Base-by-base conservation (phyloP, 2,329 filamentous ascomycete species). In the Neonectria punicea region DNA sequence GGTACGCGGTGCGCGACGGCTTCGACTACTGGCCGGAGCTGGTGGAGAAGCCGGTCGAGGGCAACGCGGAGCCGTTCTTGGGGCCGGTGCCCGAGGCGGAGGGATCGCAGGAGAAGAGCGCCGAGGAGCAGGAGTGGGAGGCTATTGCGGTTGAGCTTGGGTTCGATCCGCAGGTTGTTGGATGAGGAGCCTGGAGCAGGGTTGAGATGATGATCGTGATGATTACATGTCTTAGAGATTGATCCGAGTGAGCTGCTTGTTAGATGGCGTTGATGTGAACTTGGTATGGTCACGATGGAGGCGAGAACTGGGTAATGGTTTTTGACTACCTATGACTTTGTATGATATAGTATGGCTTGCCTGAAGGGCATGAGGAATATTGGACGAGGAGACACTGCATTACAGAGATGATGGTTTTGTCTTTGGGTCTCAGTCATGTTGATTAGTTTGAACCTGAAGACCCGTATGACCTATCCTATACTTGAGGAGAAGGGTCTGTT, bases 21-120 rank as follows among this genome's bases (percentile, higher is more conserved):
- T 63, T 36, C 49, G 61, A 63, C 41, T 54, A 63, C 54, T 63
- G 61, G 61, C 61, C 61, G 16, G 18, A 54, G 49, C 58, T 63
- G 47, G n/a, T 49, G 5, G 61, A 58, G 25, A 39, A 25, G 54
- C 61, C 61, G 13, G 61, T 63, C 32, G 61, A 63, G 49, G 61
- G 61, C 20, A 57, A 63, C 25, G 61, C 54, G 30, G 54, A 58
- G 39, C 47, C 18, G 7, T 58, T 58, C 16, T 10, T 63, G 49
- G 41, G 32, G 32, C 3, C 18, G 54, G 47, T 20, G 41, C 54
- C 44, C 3, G 2, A 16, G 32, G 14, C 53, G 4, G 53, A 53
- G 39, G 58, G 51, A 34, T 53, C 44, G 1, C 53, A 36, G 28
- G 59, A 53, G 39, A 47, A 20, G 54, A 43, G 10, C 20, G 44